Base-by-base conservation (phyloP, 2,329 filamentous ascomycete species). In the Metarhizium sp. region DNA sequence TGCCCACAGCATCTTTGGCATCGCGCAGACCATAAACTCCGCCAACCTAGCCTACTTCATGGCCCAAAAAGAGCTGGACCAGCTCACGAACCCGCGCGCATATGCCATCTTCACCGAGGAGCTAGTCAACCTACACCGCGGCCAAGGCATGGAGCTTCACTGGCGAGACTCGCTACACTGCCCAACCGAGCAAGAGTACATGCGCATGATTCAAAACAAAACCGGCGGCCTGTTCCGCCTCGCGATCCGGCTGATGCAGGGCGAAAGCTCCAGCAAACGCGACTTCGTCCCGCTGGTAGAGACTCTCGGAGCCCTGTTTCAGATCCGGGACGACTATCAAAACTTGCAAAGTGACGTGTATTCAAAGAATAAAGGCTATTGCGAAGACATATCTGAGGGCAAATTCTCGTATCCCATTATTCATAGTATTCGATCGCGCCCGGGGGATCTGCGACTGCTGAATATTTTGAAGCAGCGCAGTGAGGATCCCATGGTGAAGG, bases 141-240 rank as follows among this genome's bases (percentile, higher is more conserved):
- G 89, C 14, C 88, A 92, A 71, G 88, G 89, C 57, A 90, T 92
- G 86, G 89, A 94, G 64, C 77, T 94, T 38, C 91, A 87, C 73
- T 94, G 89, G 88, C 79, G 87, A 55, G 87, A 92, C 71, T 87
- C 83, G 20, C 73, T 91, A 56, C 89, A 84, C 25, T 91, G 87
- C 69, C 88, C 88, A 6, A 86, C 80, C 51, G 88, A 91, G 70
- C 86, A 88, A 61, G 88, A 92, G 69, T 92, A 92, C 70, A 78
- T 92, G 18, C 85, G 91, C 67, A 92, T 92, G 88, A 87, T 92
- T 16, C 81, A 81, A 60, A 90, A 92, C 72, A 92, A 92, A 72
- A 92, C 88, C 0, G 88, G 88, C 45, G 89, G 88, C 0, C 76
- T 94, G 1, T 92, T 92, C 74, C 78, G 88, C 30, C 71, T 92